Base-by-base conservation (phyloP, 2,329 filamentous ascomycete species). In the Aspergillus flavus region DNA sequence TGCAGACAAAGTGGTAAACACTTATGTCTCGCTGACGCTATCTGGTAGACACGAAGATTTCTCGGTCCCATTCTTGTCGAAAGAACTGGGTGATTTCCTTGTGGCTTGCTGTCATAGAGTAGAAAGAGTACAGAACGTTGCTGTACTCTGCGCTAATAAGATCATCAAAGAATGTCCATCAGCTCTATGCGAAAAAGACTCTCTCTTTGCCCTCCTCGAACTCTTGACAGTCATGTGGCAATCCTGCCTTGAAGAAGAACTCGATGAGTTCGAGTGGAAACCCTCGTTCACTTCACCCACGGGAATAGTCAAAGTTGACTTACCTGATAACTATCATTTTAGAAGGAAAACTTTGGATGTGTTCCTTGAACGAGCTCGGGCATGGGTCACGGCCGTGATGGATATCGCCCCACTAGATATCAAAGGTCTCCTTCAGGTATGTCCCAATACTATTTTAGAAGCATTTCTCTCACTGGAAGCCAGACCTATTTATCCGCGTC, bases 401-500 rank as follows among this genome's bases (percentile, higher is more conserved):
- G 90, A 91, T 68, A 86, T 96, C 55, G 93, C 96, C 3, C 94
- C 95, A 6, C 83, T 97, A 28, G 94, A 99, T 77, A 89, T 98
- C 64, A 99, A 99, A 79, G 95, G 96, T 0, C 84, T 99, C 23
- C 84, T 99, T 50, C 95, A 85, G 76, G 78, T 79, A 73, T 63
- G 66, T 65, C 14, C 32, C 41, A 54, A 23, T 10, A 23, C 10
- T 6, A 12, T 32, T 12, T 10, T 43, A 43, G 14, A 26, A 48
- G 21, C 60, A 53, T 28, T 39, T 59, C n/a, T 54, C 34, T 59
- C 30, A 58, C 57, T 56, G 46, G 39, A 57, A 57, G 48, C 41
- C 63, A 97, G 79, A 98, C 95, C 0, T 98, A 99, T 75, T 84
- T 99, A 19, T 97, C 96, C 0, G 94, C 97, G 69, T 97, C 94